A percentile compares a stretch with the other conserved stretches of the same genome.
phyloP scores from a whole-genome alignment of 139 green algal species.

The Chlamydomonas schloesseri region DNA sequence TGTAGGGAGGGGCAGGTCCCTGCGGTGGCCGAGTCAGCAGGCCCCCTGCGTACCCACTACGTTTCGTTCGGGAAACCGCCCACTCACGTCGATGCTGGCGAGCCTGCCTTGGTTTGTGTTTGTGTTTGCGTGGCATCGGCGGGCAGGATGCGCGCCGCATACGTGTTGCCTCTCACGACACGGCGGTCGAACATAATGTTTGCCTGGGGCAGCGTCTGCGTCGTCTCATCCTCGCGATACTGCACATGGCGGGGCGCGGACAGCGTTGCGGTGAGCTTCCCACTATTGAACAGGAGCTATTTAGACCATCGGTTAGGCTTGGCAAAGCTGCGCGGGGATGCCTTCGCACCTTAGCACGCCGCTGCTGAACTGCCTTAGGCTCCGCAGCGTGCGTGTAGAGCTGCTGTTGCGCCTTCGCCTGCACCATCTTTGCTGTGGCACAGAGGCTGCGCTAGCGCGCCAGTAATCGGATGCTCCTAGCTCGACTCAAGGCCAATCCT shows the following conservation, averaged over 20 bases:
- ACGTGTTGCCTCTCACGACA: constrained; percentile 90
- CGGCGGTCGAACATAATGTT: constrained; percentile 94
- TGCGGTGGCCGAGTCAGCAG: no score
- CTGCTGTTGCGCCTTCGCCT: constrained; percentile 62
- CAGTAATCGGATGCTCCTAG: no score
- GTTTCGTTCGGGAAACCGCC: no score
- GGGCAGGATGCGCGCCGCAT: constrained; percentile 79
- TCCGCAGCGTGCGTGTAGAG: constrained; percentile 74
- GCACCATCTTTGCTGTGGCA: constrained; percentile 35
- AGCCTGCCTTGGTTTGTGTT: constrained; percentile 17
- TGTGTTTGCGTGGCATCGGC: constrained; percentile 59
- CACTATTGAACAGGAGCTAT: background rate
- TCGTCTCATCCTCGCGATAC: constrained; percentile 69
- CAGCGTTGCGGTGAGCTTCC: background rate
- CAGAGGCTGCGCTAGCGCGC: background rate
- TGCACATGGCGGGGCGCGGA: constrained; percentile 34
- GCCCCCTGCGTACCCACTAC: no score
- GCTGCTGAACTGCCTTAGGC: constrained; percentile 70
- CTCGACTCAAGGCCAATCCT: no score
- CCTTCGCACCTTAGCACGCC: constrained; percentile 55
- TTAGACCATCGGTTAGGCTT: no score
- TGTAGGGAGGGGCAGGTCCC: no score
- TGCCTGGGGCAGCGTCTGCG: background rate
- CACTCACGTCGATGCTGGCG: constrained; percentile 20
- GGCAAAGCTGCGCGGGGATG: no score